Percentiles rank a stretch among this genome's conserved stretches.
Evolutionary conservation across 176 grass and related monocot genomes (phyloP).

Genomic region (Metroxylon sagu): DNA sequence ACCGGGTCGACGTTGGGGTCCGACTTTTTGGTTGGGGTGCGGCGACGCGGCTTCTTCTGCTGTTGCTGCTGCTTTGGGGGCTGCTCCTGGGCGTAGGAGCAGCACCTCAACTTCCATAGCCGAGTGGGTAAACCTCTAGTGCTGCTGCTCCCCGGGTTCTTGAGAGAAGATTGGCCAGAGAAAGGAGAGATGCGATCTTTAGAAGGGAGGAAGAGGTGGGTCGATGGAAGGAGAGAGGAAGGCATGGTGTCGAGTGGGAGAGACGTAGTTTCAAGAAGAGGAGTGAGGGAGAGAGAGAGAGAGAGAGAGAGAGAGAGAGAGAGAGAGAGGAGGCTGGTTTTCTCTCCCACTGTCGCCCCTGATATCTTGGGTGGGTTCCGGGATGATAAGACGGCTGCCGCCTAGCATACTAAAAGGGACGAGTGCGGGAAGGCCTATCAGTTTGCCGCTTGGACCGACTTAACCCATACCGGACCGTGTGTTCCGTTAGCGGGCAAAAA

Average conservation of each 20-base stretch:
- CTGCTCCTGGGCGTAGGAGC: slow-evolving; percentile 24
- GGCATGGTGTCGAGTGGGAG: neutral
- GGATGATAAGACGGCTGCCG: too few species aligned
- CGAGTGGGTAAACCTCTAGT: slow-evolving; percentile 2
- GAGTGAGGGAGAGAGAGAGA: too few species aligned
- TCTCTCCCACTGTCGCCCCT: too few species aligned
- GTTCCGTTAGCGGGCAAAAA: too few species aligned
- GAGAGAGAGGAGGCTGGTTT: too few species aligned
- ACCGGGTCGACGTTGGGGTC: slow-evolving; percentile 43
- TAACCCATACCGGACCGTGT: too few species aligned
- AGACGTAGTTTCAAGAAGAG: too few species aligned
- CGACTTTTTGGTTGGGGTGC: slow-evolving; percentile 13
- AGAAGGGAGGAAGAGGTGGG: neutral
- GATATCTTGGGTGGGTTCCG: too few species aligned
- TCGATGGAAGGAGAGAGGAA: neutral
- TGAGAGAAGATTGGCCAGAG: neutral
- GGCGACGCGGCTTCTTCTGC: slow-evolving; percentile 25
- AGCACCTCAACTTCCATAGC: neutral
- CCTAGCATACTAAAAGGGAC: too few species aligned
- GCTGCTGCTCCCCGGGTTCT: slow-evolving; percentile 6
- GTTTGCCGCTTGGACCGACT: too few species aligned
- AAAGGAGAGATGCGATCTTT: neutral
- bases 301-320: too few species aligned
- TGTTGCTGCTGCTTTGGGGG: slow-evolving; percentile 21
- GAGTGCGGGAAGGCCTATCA: too few species aligned